Percentiles rank a stretch among this genome's conserved stretches.
Conservation (phyloP, 2,329 filamentous ascomycete species). For the Neofusicoccum laricinum region DNA sequence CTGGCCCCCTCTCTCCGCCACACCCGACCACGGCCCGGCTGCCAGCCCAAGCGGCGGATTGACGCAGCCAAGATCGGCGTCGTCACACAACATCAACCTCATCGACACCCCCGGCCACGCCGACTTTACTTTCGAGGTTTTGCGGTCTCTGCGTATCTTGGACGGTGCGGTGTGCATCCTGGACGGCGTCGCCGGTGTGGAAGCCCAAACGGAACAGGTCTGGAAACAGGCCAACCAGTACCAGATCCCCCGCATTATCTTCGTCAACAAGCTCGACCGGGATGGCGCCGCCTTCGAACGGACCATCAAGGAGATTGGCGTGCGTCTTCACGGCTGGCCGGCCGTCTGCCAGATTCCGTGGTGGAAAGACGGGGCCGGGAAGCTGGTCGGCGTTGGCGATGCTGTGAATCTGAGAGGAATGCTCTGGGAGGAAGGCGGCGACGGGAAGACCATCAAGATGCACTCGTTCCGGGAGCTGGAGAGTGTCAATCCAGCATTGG, state of each 20-base stretch:
- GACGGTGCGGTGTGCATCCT: slow-evolving; percentile 92
- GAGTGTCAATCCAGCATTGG: slow-evolving; percentile 48
- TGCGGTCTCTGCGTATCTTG: slow-evolving; percentile 81
- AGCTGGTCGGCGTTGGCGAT: slow-evolving; percentile 81
- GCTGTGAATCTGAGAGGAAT: slow-evolving; percentile 72
- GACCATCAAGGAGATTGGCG: slow-evolving; percentile 81
- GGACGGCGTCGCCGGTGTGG: slow-evolving; percentile 88
- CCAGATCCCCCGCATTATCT: slow-evolving; percentile 76
- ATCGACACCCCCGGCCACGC: slow-evolving; percentile 97
- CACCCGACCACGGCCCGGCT: slow-evolving; percentile 24
- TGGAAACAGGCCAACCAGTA: slow-evolving; percentile 89
- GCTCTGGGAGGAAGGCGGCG: slow-evolving; percentile 65
- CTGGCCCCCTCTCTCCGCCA: slow-evolving; percentile 66
- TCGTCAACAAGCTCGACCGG: slow-evolving; percentile 81
- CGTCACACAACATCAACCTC: slow-evolving; percentile 67
- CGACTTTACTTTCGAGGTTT: slow-evolving; percentile 95
- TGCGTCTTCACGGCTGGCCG: slow-evolving; percentile 77
- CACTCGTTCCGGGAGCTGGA: slow-evolving; percentile 56
- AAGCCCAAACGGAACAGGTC: slow-evolving; percentile 95
- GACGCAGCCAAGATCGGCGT: slow-evolving; percentile 3
- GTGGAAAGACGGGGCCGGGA: slow-evolving; percentile 73
- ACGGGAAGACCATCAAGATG: slow-evolving; percentile 61
- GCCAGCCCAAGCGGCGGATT: not conserved
- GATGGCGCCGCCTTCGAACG: slow-evolving; percentile 78
- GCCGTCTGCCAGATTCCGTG: slow-evolving; percentile 93